Base-by-base conservation (phyloP, 768 basidiomycete species). In the Suillus subalutaceus region DNA sequence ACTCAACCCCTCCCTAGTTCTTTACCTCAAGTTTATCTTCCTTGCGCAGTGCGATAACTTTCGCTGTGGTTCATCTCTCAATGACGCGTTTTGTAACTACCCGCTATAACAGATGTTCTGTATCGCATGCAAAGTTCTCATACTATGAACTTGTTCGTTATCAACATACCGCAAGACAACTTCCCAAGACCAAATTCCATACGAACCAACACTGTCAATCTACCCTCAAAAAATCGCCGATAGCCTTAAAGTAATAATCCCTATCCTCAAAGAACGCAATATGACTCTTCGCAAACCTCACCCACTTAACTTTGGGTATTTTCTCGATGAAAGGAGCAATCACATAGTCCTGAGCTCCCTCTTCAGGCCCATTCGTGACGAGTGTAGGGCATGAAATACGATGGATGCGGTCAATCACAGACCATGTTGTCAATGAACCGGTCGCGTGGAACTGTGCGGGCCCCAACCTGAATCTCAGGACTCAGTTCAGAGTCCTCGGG, bases 391-490 rank as follows among this genome's bases (percentile, higher is more conserved):
- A 74, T 6, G 64, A 46, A 35, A 86, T 82, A 5, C 74, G 79
- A 66, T 79, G 74, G 10, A 86, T 71, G 13, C 80, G 75, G 48
- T 82, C 79, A 16, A 84, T 70, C 60, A 85, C 80, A 15, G 78
- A 73, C 86, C 86, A 88, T 2, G 76, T 68, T 69, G 81, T 81
- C 50, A 87, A 65, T 0, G 80, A 73, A 0, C 82, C 82, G 12
- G 78, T 74, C 23, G 80, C 77, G 41, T 72, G 71, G 68, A 82
- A 82, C 68, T 82, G 80, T 32, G 77, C 77, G 7, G 75, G 15
- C 44, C 73, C 65, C 52, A 68, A 18, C 65, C 70, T 74, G 32
- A 38, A 44, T 40, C 55, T 3, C 32, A 37, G 20, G 7, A 20
- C 10, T 41, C 6, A 30, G 18, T 5, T 18, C 40, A 41, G 40